Evolutionary conservation across 768 basidiomycete species (phyloP), one percentile per base, ranked within the genome.

Genomic region (Daedaleopsis sinensis): DNA sequence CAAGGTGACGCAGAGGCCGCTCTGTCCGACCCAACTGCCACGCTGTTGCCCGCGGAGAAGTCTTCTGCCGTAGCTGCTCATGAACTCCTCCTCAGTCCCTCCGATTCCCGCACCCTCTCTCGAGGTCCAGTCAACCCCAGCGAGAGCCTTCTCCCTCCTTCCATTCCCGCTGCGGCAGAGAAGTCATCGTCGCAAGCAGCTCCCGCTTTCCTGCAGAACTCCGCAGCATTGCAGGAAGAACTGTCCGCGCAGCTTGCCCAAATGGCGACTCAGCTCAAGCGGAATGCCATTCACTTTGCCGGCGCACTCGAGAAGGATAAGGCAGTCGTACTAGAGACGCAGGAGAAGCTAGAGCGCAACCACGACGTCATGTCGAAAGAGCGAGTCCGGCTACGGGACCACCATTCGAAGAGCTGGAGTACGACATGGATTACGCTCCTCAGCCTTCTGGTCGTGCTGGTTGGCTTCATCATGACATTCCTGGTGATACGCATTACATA

Each of bases 241-340:
- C 84, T 96, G 50, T 82, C 90, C 0, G 78, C 79, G 10, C 89
- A 93, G 68, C 84, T 96, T 24, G 87, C 86, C 0, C 73, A 85
- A 58, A 98, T 98, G 96, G 93, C 94, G 0, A 79, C 86, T 11
- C 93, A 94, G 70, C 85, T 98, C 52, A 92, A 91, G 67, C 80
- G 84, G 23, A 96, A 96, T 65, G 88, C 94, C 0, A 71, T 88
- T 0, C 86, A 93, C 67, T 96, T 98, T 71, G 83, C 89, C 5
- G 79, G 80, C 5, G 79, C 86, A 12, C 77, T 98, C 1, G 86
- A 78, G 44, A 87, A 87, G 57, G 96, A 98, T 73, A 85, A 90
- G 67, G 78, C 79, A 0, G 81, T 94, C 9, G 72, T 97, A 2
- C 84, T 85, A 35, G 78, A 80, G 11, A 84, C 92, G 13, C 81